Conservation (phyloP, 1,284 basidiomycete species). For the Malassezia globosa region DNA sequence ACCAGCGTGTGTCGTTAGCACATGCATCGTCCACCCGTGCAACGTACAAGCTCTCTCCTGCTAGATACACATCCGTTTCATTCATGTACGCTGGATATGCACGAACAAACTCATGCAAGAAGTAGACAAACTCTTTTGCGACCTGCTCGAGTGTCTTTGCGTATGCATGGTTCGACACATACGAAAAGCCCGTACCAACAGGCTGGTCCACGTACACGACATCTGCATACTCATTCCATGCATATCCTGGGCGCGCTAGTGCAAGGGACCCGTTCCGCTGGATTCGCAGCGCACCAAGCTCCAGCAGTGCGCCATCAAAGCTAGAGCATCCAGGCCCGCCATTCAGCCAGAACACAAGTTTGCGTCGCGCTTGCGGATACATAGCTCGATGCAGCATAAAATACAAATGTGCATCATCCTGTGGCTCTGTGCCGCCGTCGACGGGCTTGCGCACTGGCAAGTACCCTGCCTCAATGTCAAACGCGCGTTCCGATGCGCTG, state of each 20-base stretch:
- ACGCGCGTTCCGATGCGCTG: background rate
- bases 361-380: slow-evolving; percentile 63
- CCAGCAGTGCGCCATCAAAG: slow-evolving; percentile 96
- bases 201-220: slow-evolving; percentile 96
- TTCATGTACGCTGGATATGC: slow-evolving; percentile 75
- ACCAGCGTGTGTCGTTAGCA: too few species aligned
- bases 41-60: slow-evolving; percentile 14
- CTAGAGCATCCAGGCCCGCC: slow-evolving; percentile 92
- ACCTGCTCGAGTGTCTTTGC: slow-evolving; percentile 61
- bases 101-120: slow-evolving; percentile 72
- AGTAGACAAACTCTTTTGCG: slow-evolving; percentile 66
- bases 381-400: slow-evolving; percentile 84
- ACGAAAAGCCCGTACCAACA: slow-evolving; percentile 86
- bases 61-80: slow-evolving; percentile 47
- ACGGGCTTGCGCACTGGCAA: slow-evolving; percentile 24
- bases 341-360: slow-evolving; percentile 93
- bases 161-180: slow-evolving; percentile 71
- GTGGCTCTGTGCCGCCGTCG: slow-evolving; percentile 9
- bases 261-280: slow-evolving; percentile 69
- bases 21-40: too few species aligned
- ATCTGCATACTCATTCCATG: slow-evolving; percentile 98
- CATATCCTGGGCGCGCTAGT: slow-evolving; percentile 60
- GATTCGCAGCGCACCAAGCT: slow-evolving; percentile 71
- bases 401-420: slow-evolving; percentile 62
- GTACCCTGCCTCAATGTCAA: slow-evolving; percentile 36